Evolutionary conservation across 2,329 filamentous ascomycete species (phyloP).

Genomic region (Pestalotiopsis sp.): DNA sequence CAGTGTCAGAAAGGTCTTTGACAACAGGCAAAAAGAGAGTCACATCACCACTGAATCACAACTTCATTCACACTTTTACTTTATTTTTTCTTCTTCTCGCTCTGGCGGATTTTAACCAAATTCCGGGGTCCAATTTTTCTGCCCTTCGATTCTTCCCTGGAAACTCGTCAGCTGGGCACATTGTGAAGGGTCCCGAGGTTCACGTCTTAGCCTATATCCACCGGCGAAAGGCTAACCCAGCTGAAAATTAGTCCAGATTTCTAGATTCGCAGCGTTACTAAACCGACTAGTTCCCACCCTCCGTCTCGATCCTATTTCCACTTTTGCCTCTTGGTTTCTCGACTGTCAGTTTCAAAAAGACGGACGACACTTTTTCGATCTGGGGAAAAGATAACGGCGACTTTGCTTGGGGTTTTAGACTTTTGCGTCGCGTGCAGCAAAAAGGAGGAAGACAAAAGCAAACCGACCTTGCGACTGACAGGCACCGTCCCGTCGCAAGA

Average conservation of each 20-base stretch:
- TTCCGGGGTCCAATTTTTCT: not conserved
- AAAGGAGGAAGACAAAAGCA: not conserved
- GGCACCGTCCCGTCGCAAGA: not conserved
- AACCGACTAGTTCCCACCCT: not conserved
- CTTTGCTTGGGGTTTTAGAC: not conserved
- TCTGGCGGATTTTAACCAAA: not conserved
- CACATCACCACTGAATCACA: not conserved
- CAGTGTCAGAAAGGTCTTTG: not conserved
- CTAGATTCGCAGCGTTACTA: not conserved
- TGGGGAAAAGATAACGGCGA: not conserved
- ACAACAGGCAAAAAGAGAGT: not conserved
- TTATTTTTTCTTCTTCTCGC: not conserved
- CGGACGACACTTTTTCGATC: not conserved
- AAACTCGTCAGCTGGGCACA: not conserved
- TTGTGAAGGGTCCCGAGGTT: slow-evolving; percentile 1
- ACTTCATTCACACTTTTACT: not conserved
- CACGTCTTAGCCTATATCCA: slow-evolving; percentile 1
- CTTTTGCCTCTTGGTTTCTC: not conserved
- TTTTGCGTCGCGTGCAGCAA: not conserved
- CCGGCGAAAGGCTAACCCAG: slow-evolving; percentile 3
- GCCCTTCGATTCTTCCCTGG: not conserved
- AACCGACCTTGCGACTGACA: not conserved
- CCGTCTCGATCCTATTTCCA: not conserved
- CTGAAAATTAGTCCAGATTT: not conserved
- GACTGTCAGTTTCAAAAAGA: not conserved